Conservation (phyloP, 148 eudicot genomes). For the Oxyria digyna region DNA sequence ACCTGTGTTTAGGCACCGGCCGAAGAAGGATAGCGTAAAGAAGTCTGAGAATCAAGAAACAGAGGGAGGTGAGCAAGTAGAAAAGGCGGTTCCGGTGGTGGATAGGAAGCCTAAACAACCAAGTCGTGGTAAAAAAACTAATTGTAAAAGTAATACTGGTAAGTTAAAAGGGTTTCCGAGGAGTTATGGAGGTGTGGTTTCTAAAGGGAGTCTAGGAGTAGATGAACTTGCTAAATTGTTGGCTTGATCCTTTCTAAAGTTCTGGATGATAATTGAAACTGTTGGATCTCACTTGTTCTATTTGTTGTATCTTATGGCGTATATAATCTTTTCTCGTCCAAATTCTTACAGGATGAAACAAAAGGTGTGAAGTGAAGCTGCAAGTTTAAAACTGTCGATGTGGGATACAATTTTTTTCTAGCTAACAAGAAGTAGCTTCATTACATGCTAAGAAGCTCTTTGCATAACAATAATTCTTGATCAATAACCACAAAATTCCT, state of each 20-base stretch:
- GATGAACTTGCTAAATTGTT: constrained; percentile 90
- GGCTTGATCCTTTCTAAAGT: constrained; percentile 25
- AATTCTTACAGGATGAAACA: too few species aligned
- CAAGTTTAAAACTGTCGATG: too few species aligned
- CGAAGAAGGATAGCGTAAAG: constrained; percentile 18
- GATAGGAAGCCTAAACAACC: constrained; percentile 21
- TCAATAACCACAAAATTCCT: not conserved
- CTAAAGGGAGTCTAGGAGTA: constrained; percentile 60
- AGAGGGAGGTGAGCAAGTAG: constrained; percentile 17
- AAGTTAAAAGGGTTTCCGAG: constrained; percentile 22
- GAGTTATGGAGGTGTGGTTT: constrained; percentile 38
- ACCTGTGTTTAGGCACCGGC: constrained; percentile 40
- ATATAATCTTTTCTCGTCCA: too few species aligned
- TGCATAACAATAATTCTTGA: not conserved
- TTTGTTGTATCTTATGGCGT: not conserved
- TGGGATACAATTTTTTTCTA: too few species aligned
- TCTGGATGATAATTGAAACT: not conserved
- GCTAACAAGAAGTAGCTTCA: too few species aligned
- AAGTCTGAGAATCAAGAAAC: constrained; percentile 21
- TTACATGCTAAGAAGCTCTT: too few species aligned
- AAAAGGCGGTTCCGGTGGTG: constrained; percentile 17
- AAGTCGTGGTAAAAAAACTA: constrained; percentile 30
- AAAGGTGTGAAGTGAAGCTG: too few species aligned
- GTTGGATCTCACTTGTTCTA: not conserved
- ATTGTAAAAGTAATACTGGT: constrained; percentile 19